These are phyloP conservation scores for Clitocybe nebularis DNA, from an alignment of 1,284 basidiomycete species.

Conservation along the genomic window DNA sequence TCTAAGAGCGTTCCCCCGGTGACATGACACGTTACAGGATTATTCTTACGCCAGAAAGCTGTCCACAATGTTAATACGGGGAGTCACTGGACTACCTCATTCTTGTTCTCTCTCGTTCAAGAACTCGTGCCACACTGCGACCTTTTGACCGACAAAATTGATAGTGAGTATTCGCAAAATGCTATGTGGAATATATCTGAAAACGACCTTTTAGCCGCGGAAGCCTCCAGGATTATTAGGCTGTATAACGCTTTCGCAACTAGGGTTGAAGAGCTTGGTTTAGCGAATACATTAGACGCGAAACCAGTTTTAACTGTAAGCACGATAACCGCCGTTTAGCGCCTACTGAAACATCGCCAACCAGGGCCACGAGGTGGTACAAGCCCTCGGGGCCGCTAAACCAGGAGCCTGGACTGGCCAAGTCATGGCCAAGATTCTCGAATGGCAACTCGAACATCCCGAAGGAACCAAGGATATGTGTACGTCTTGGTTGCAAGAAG, in stretches of 20 bases:
- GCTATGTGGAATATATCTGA: neutral
- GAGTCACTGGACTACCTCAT: constrained; percentile 66
- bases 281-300: constrained; percentile 60
- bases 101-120: constrained; percentile 73
- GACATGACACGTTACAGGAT: constrained; percentile 37
- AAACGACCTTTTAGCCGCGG: constrained; percentile 28
- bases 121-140: constrained; percentile 62
- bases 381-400: constrained; percentile 48
- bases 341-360: no score
- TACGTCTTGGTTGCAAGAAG: constrained; percentile 59
- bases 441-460: constrained; percentile 84
- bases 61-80: constrained; percentile 66
- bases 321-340: no score
- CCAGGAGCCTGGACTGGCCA: constrained; percentile 70
- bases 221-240: constrained; percentile 44
- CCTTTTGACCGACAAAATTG: constrained; percentile 35
- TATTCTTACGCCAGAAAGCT: constrained; percentile 60
- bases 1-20: neutral
- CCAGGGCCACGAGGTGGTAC: constrained; percentile 71
- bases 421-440: constrained; percentile 61
- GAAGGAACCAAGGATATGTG: constrained; percentile 63
- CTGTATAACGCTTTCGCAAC: constrained; percentile 63
- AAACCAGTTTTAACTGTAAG: constrained; percentile 77
- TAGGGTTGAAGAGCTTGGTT: constrained; percentile 58
- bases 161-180: constrained; percentile 36